A percentile compares a stretch with the other conserved stretches of the same genome.
These are phyloP conservation scores for Camelina laxa DNA, from an alignment of 345 rosid species.

Conservation along the genomic window DNA sequence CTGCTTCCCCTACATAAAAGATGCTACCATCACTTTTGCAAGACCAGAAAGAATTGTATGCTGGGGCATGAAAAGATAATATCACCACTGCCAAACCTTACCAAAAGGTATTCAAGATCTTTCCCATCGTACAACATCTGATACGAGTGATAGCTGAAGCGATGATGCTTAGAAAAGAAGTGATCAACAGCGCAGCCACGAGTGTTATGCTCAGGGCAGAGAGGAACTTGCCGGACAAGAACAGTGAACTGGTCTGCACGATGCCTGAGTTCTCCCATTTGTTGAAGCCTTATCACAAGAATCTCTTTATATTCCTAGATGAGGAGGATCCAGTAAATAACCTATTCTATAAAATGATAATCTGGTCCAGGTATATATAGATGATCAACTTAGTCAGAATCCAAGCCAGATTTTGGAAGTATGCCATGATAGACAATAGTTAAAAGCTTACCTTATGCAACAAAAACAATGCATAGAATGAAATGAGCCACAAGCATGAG, in stretches of 20 bases:
- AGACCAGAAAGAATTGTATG: not conserved
- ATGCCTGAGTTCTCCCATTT: conserved; percentile 53
- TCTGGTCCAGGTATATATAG: conserved; percentile 21
- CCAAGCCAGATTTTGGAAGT: too few relatives aligned
- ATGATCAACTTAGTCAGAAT: not conserved
- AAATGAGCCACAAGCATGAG: conserved; percentile 76
- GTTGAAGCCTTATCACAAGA: conserved; percentile 65
- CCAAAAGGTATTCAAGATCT: conserved; percentile 63
- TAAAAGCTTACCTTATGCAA: conserved; percentile 60
- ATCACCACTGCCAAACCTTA: conserved; percentile 41
- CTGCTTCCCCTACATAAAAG: conserved; percentile 60
- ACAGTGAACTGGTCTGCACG: conserved; percentile 79
- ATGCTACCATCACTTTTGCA: not conserved
- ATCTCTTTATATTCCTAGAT: conserved; percentile 81
- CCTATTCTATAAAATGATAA: conserved; percentile 35
- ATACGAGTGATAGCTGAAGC: conserved; percentile 61
- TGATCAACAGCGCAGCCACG: conserved; percentile 72
- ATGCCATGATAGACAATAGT: conserved; percentile 10
- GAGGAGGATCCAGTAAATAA: conserved; percentile 46
- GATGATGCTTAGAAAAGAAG: conserved; percentile 80
- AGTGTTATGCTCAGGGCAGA: conserved; percentile 62
- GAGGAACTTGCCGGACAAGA: conserved; percentile 78
- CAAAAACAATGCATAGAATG: conserved; percentile 71
- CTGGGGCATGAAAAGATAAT: not conserved
- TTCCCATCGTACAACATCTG: conserved; percentile 74